Percentiles rank a stretch among this genome's conserved stretches.
Conservation (phyloP, 345 rosid species). For the Mercurialis annua region DNA sequence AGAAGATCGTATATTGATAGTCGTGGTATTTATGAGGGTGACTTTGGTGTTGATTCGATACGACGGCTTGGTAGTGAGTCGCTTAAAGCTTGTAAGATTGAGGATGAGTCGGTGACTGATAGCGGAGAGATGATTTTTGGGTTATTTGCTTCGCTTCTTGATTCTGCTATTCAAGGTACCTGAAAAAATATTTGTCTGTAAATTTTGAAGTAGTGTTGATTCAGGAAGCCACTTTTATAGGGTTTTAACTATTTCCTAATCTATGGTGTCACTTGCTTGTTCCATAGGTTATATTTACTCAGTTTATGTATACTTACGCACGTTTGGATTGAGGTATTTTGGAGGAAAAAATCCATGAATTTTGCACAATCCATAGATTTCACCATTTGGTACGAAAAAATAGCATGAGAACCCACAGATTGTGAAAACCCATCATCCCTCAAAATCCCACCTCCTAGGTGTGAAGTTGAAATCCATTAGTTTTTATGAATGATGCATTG, state of each 20-base stretch:
- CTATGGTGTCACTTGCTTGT: neutral
- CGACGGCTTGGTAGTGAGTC: constrained; percentile 54
- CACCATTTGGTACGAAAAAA: no score
- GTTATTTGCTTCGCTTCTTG: constrained; percentile 79
- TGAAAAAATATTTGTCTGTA: neutral
- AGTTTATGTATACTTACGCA: neutral
- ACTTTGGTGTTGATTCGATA: constrained; percentile 37
- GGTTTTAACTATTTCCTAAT: neutral
- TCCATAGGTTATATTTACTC: neutral
- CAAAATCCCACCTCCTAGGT: no score
- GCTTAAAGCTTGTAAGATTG: constrained; percentile 75
- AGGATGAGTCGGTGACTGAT: constrained; percentile 66
- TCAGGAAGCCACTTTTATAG: neutral
- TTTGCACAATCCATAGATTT: no score
- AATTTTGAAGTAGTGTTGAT: neutral
- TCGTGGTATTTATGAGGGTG: constrained; percentile 42
- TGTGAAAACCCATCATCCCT: no score
- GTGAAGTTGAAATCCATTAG: no score
- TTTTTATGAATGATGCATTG: no score
- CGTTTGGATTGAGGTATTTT: neutral
- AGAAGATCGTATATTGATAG: constrained; percentile 42
- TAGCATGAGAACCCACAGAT: no score
- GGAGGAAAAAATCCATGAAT: neutral
- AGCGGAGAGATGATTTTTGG: constrained; percentile 67
- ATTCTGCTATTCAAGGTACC: constrained; percentile 86